Percentiles rank a stretch among this genome's conserved stretches.
These are phyloP conservation scores for Cercospora nicotianae DNA, from an alignment of 2,329 filamentous ascomycete species.

Conservation along the genomic window DNA sequence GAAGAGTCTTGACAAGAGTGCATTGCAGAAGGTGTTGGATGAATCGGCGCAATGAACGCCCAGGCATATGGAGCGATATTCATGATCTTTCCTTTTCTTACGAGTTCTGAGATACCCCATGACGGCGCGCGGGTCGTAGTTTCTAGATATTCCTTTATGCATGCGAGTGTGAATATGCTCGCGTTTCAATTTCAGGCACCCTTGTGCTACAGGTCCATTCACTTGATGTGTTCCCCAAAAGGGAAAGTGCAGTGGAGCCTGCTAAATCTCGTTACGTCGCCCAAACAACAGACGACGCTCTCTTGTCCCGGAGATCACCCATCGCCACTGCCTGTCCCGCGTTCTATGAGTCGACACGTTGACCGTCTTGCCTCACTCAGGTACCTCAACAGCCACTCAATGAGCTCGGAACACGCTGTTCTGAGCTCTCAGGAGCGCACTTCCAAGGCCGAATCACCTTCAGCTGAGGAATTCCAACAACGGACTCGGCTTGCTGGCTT, in stretches of 20 bases:
- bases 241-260: background rate
- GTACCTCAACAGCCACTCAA: background rate
- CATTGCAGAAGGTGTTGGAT: conserved; percentile 48
- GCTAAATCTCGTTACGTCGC: too few species aligned
- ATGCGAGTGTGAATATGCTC: background rate
- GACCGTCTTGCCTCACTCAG: background rate
- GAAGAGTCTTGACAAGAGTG: conserved; percentile 59
- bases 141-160: background rate
- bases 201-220: background rate
- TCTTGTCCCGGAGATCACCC: background rate
- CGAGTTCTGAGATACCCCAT: conserved; percentile 13
- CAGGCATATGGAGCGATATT: conserved; percentile 1
- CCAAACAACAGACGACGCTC: background rate
- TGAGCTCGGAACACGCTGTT: background rate
- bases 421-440: background rate
- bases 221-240: background rate
- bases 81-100: conserved; percentile 2
- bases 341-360: too few species aligned
- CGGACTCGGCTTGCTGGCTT: background rate
- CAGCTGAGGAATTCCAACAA: background rate
- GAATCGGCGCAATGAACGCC: background rate
- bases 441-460: background rate
- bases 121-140: background rate
- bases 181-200: background rate
- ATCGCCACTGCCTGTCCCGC: too few species aligned